A percentile compares a stretch with the other conserved stretches of the same genome.
phyloP scores from a whole-genome alignment of 2,329 filamentous ascomycete species.

The Fusarium tuaranense region DNA sequence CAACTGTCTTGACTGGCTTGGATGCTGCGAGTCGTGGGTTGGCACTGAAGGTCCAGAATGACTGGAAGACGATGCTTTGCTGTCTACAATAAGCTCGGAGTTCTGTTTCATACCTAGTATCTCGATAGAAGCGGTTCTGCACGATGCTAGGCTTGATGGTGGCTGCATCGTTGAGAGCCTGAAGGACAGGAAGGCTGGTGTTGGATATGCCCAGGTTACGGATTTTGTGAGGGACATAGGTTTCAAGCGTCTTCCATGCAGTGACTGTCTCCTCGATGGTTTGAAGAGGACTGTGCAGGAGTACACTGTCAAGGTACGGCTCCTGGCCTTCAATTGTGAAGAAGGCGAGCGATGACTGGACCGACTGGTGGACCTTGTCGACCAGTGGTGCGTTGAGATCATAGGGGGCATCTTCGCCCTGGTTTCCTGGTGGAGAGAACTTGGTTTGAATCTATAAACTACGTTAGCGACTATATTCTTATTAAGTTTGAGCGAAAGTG shows the following conservation, averaged over 20 bases:
- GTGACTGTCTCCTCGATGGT: conserved; percentile 63
- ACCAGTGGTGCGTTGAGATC: conserved; percentile 66
- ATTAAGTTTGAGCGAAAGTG: not conserved
- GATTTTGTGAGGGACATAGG: conserved; percentile 73
- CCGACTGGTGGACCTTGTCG: conserved; percentile 74
- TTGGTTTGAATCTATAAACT: conserved; percentile 79
- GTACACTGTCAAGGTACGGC: conserved; percentile 75
- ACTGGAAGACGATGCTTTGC: conserved; percentile 60
- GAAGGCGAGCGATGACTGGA: conserved; percentile 74
- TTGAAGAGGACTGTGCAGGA: conserved; percentile 74
- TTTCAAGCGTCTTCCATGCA: conserved; percentile 75
- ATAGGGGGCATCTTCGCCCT: conserved; percentile 73
- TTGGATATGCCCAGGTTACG: conserved; percentile 82
- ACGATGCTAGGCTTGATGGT: conserved; percentile 67
- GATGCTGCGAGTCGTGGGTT: conserved; percentile 55
- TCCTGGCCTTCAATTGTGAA: conserved; percentile 59
- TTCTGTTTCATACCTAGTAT: conserved; percentile 68
- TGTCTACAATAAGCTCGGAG: conserved; percentile 66
- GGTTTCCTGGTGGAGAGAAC: conserved; percentile 74
- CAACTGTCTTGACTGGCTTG: conserved; percentile 63
- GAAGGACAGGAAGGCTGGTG: conserved; percentile 68
- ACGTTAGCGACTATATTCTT: not conserved
- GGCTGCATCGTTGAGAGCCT: conserved; percentile 60
- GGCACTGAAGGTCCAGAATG: conserved; percentile 66
- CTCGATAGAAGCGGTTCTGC: conserved; percentile 79